Base-by-base conservation (phyloP, 2,329 filamentous ascomycete species). In the Neofusicoccum sp. region DNA sequence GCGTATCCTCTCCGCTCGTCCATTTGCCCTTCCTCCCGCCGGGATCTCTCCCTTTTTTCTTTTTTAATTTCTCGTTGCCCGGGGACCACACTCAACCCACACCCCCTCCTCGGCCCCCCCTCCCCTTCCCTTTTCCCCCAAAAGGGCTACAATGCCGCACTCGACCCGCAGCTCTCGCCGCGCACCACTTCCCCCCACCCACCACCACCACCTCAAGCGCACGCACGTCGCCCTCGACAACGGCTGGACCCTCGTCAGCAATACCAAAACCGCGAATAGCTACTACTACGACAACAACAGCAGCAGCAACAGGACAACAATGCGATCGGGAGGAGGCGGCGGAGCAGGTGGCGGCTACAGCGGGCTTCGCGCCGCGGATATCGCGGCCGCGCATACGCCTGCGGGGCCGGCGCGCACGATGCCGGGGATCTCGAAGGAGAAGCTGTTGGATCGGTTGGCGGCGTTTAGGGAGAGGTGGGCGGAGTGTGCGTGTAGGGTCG, bases 211-310 rank as follows among this genome's bases (percentile, higher is more conserved):
- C 31, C 66, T 70, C 60, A 74, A 73, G 63, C 66, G 71, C 51
- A 67, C 66, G 45, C 62, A 71, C 54, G 63, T 75, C 4, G 63
- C 66, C 12, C 63, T 66, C 12, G 66, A 66, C 0, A 72, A 75
- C 65, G 73, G 73, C 3, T 75, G 73, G 73, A 75, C 70, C 2
- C 66, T 75, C 0, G 67, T 75, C n/a, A 72, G 71, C 33, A 61
- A 49, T 1, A 61, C 48, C 20, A 54, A 54, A 11, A 30, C 5
- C 9, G 65, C 66, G 0, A 71, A 74, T 63, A 72, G 71, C 3
- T 74, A 73, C 71, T 73, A 68, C 2, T 66, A 73, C 0, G 67
- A 75, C 6, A 72, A 70, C 33, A 61, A 26, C 3, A 61, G 28
- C 20, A 36, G 38, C 14, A 60, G 41, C 12, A 49, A 41, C 34